phyloP scores from a whole-genome alignment of 2,329 filamentous ascomycete species.

The Cercospora zeina region DNA sequence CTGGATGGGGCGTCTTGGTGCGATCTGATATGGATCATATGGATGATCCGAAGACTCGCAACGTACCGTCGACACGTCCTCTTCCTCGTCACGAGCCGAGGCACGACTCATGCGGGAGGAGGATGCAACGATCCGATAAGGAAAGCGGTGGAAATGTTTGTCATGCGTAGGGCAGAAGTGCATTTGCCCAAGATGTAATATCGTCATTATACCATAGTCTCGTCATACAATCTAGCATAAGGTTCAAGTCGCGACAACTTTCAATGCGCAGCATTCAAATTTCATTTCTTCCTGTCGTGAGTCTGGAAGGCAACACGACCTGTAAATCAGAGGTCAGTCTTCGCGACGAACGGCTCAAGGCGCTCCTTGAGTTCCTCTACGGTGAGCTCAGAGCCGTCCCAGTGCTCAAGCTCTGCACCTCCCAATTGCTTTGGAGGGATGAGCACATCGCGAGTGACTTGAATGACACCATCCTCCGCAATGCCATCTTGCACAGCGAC shows the following conservation, averaged over 20 bases:
- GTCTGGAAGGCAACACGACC: neutral
- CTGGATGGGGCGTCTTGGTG: conserved; percentile 8
- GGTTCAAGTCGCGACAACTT: neutral
- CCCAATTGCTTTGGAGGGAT: conserved; percentile 68
- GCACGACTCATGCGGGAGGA: conserved; percentile 1
- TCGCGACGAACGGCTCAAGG: conserved; percentile 49
- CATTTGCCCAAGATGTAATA: neutral
- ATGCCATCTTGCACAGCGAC: conserved; percentile 70
- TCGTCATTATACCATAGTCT: conserved; percentile 3
- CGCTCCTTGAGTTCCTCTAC: conserved; percentile 63
- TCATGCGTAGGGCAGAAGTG: neutral
- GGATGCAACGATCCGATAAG: neutral
- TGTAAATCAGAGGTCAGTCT: conserved; percentile 33
- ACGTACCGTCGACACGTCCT: neutral
- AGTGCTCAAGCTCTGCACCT: conserved; percentile 42
- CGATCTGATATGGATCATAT: conserved; percentile 6
- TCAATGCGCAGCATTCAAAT: neutral
- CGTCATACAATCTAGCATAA: conserved; percentile 5
- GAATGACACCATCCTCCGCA: conserved; percentile 77
- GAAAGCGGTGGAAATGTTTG: neutral
- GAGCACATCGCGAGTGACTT: conserved; percentile 70
- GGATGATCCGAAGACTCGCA: conserved; percentile 10
- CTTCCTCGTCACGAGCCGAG: neutral
- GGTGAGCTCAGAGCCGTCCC: conserved; percentile 54
- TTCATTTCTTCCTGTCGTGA: too few species aligned